These are phyloP conservation scores for Acer campestre DNA, from an alignment of 345 rosid genomes.

Conservation along the genomic window DNA sequence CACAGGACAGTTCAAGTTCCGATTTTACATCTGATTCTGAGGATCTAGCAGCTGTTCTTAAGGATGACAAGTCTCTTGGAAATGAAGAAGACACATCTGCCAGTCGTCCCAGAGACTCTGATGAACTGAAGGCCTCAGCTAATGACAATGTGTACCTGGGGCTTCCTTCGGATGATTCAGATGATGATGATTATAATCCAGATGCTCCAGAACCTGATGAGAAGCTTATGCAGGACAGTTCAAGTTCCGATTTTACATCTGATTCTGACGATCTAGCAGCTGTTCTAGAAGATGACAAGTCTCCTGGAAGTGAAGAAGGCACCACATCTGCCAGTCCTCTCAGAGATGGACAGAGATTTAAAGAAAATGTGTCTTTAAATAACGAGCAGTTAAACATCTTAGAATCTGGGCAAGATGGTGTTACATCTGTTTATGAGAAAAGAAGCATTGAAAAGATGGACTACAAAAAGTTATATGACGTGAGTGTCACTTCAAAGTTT, in stretches of 20 bases:
- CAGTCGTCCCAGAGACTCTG: slow-evolving; percentile 21
- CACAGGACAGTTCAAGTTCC: slow-evolving; percentile 66
- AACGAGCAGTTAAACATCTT: slow-evolving; percentile 30
- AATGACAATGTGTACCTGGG: slow-evolving; percentile 39
- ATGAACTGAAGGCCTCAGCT: slow-evolving; percentile 20
- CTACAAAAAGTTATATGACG: slow-evolving; percentile 88
- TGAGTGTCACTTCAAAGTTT: slow-evolving; percentile 45
- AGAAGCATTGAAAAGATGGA: slow-evolving; percentile 74
- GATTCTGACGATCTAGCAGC: slow-evolving; percentile 74
- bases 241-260: slow-evolving; percentile 76
- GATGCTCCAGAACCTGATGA: slow-evolving; percentile 51
- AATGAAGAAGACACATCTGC: slow-evolving; percentile 28
- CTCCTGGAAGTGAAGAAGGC: slow-evolving; percentile 39
- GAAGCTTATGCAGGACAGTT: slow-evolving; percentile 48
- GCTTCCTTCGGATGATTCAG: slow-evolving; percentile 91
- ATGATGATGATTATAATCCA: slow-evolving; percentile 83
- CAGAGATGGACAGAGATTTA: slow-evolving; percentile 30
- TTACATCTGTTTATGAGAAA: slow-evolving; percentile 44
- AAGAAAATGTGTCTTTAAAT: slow-evolving; percentile 9
- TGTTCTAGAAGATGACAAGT: slow-evolving; percentile 27
- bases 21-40: slow-evolving; percentile 82
- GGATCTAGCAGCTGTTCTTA: slow-evolving; percentile 47
- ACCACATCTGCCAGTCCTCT: slow-evolving; percentile 8
- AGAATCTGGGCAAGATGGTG: slow-evolving; percentile 44
- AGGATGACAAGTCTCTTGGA: slow-evolving; percentile 34